These are phyloP conservation scores for Sambucus nigra DNA, from an alignment of 129 eudicot genomes.

Conservation along the genomic window DNA sequence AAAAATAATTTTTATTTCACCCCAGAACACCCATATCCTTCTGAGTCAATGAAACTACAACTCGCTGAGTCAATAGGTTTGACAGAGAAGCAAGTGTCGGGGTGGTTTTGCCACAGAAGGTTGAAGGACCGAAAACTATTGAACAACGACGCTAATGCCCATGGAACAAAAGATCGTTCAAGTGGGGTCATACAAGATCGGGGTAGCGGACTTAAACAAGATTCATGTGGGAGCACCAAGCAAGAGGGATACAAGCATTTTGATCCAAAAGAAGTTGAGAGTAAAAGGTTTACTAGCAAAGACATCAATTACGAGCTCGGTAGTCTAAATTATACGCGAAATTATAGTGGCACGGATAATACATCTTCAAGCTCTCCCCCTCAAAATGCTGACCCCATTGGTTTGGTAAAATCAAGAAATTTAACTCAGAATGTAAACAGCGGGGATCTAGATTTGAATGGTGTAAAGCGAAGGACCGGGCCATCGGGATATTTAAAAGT, in stretches of 20 bases:
- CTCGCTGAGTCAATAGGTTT: constrained; percentile 66
- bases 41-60: constrained; percentile 52
- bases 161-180: constrained; percentile 79
- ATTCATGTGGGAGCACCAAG: constrained; percentile 99
- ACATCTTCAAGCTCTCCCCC: constrained; percentile 63
- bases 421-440: constrained; percentile 19
- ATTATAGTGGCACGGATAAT: constrained; percentile 25
- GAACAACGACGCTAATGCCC: constrained; percentile 39
- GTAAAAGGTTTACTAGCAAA: constrained; percentile 42
- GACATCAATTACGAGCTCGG: constrained; percentile 41
- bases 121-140: constrained; percentile 67
- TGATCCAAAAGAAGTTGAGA: constrained; percentile 79
- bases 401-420: constrained; percentile 26
- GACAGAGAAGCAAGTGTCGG: constrained; percentile 92
- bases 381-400: constrained; percentile 33
- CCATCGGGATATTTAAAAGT: constrained; percentile 94
- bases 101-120: constrained; percentile 98
- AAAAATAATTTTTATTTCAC: neutral
- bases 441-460: constrained; percentile 12
- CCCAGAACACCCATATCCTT: constrained; percentile 85
- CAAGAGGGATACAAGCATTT: constrained; percentile 58
- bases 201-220: constrained; percentile 91
- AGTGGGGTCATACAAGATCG: constrained; percentile 88
- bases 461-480: constrained; percentile 41
- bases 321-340: constrained; percentile 17